phyloP scores from a whole-genome alignment of 2,329 filamentous ascomycete genomes.

The Esteya vermicola region DNA sequence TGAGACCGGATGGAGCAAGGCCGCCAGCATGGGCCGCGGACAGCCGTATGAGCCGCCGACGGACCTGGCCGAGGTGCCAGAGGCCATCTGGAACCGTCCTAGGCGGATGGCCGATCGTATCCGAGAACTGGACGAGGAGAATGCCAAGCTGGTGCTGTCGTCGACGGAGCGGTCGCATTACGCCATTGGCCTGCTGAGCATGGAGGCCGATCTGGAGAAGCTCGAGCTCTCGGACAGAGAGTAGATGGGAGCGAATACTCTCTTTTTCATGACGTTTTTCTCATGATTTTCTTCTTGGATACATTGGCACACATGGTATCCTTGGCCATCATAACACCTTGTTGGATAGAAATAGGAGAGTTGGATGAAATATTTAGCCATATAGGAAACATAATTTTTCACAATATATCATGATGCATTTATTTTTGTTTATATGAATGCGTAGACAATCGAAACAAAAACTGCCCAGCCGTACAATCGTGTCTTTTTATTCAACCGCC shows the following conservation, averaged over 20 bases:
- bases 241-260: background rate
- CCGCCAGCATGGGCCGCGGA: conserved; percentile 57
- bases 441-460: no score
- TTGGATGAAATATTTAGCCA: no score
- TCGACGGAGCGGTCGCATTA: conserved; percentile 53
- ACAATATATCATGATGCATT: no score
- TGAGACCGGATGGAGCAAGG: conserved; percentile 70
- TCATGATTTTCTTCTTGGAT: background rate
- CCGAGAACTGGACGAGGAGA: conserved; percentile 27
- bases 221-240: conserved; percentile 36
- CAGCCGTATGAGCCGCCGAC: conserved; percentile 51
- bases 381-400: background rate
- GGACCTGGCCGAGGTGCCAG: conserved; percentile 22
- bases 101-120: conserved; percentile 38
- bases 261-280: background rate
- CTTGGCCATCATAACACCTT: no score
- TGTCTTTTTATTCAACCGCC: no score
- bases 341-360: no score
- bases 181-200: conserved; percentile 62
- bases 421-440: background rate
- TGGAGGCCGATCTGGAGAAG: conserved; percentile 61
- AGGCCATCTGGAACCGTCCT: conserved; percentile 32
- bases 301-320: background rate
- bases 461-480: no score
- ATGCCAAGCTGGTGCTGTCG: conserved; percentile 40